Evolutionary conservation across 208 protist genomes (phyloP), one percentile per base, ranked within the genome.

Genomic region (Leishmania aethiopica): DNA sequence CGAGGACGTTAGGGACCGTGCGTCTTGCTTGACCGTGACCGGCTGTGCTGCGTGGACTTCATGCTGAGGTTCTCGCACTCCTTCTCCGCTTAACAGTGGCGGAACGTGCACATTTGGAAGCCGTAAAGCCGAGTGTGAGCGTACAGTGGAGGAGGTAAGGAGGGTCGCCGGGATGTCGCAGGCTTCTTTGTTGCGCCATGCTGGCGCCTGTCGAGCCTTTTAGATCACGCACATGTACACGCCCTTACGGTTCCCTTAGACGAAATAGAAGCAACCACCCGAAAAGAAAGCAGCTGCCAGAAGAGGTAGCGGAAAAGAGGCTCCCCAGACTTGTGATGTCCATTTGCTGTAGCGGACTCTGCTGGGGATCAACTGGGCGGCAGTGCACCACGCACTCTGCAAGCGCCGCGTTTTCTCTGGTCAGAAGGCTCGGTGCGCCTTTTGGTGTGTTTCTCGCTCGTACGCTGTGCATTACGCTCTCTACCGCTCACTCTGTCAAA

Each of bases 201-300:
- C 47, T 47, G 8, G 66, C 13, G 15, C 5, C 2, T 28, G 47
- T 3, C 53, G 32, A 2, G 3, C 47, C 4, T 45, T 67, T 64
- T 55, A 80, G 73, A 62, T 73, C 13, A 22, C 1, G 13, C 5
- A 40, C 49, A 3, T 80, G 77, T 80, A 80, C 47, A 25, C 51
- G 11, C 25, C 19, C 4, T 3, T 35, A 37, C 49, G 22, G 35
- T 37, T 59, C 3, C 62, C 19, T 10, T n/a, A 35, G 28, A 51
- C 11, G 28, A 75, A 84, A 55, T 13, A 25, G 5, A 40, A 72
- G 3, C 32, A n/a, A 35, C 70, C 3, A 74, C 15, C n/a, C 0
- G 4, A 25, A 53, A 25, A 53, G 10, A 35, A 8, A 74, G 45
- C 70, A 74, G 13, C 25, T 53, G 1, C 7, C 22, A 10, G 28